Evolutionary conservation across 2,329 filamentous ascomycete genomes (phyloP), one percentile per base, ranked within the genome.

Genomic region (Orbilia ellipsospora): DNA sequence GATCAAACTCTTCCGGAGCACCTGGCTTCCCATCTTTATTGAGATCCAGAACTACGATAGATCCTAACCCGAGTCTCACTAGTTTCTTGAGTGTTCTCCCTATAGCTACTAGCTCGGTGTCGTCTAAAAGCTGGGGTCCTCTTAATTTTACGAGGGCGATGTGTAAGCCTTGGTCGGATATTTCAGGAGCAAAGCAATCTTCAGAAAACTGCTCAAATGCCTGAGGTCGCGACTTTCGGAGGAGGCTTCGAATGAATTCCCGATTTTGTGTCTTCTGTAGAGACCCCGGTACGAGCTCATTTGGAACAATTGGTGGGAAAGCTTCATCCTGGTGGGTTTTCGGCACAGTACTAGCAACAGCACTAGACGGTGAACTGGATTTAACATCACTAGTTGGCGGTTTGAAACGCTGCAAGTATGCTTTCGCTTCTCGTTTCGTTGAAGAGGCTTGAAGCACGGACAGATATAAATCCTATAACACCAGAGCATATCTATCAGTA

Each of bases 401-500:
- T 59, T 88, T 90, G 81, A 97, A 96, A 76, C 93, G 94, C 79
- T 95, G 91, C 15, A 99, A 86, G 81, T 97, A 99, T 44, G 92
- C 90, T 82, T 92, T 94, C 56, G 94, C 93, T 84, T 99, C 95
- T 79, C 95, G 89, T 83, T 94, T 96, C 0, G 94, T 97, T 4
- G 94, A 92, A 10, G 93, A 93, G 16, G 94, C 93, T 80, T 92
- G 92, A 36, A 99, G 85, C 2, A 98, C 88, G 15, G 93, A 94
- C 36, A 96, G 86, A 79, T 96, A 90, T 80, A 97, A 91, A 80
- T 97, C 92, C 90, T 93, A 78, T 12, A 42, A 18, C 44, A 48
- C 13, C 20, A 31, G 31, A 36, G 31, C 6, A 15, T 13, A 45
- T 51, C 51, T 69, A 18, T 61, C 56, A 36, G 42, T 26, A 42